phyloP scores from a whole-genome alignment of 331 rosid genomes.

The Telfairia occidentalis region DNA sequence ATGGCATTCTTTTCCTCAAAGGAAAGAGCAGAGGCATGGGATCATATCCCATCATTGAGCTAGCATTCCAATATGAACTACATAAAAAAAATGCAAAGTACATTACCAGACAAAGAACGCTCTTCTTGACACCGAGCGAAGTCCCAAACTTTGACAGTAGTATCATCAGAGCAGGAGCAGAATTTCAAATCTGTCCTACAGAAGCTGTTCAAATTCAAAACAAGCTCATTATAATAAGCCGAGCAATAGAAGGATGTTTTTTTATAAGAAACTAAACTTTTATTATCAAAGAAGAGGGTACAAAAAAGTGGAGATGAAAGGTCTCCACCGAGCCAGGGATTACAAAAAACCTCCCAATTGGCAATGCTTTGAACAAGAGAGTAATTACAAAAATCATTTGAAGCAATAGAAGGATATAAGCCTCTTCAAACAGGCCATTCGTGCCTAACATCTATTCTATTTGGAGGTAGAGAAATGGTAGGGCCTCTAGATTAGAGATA shows the following conservation, averaged over 20 bases:
- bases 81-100: constrained; percentile 29
- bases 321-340: too few relatives aligned
- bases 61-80: background rate
- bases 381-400: too few relatives aligned
- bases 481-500: background rate
- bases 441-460: background rate
- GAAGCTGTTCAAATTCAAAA: constrained; percentile 55
- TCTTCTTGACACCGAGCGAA: constrained; percentile 98
- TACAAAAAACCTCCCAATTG: too few relatives aligned
- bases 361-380: too few relatives aligned
- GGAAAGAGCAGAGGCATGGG: background rate
- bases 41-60: background rate
- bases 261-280: too few relatives aligned
- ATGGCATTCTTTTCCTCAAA: background rate
- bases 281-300: too few relatives aligned
- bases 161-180: constrained; percentile 97
- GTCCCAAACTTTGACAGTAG: constrained; percentile 96
- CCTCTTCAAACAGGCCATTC: background rate
- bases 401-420: background rate
- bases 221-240: constrained; percentile 11
- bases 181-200: constrained; percentile 98
- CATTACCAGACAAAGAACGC: constrained; percentile 92
- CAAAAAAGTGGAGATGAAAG: too few relatives aligned
- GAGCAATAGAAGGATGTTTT: background rate
- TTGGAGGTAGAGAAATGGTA: background rate